Conservation (phyloP, 1,139 yeast genomes). For the Protomyces gravidus region DNA sequence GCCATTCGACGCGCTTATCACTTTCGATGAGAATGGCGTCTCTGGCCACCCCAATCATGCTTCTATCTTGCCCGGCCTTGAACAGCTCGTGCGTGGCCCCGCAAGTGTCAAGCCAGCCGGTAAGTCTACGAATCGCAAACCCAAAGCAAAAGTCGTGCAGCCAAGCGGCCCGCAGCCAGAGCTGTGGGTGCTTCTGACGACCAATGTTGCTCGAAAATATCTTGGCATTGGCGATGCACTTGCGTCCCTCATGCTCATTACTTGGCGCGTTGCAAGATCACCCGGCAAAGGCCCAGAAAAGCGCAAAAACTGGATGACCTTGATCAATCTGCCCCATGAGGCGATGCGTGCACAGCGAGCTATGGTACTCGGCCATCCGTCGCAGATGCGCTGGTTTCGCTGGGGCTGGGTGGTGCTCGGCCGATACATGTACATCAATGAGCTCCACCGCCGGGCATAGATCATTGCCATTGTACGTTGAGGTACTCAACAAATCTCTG, state of each 20-base stretch:
- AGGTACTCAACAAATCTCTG: slow-evolving; percentile 71
- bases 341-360: slow-evolving; percentile 62
- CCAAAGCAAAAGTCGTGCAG: neutral
- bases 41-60: slow-evolving; percentile 84
- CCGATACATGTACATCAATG: slow-evolving; percentile 67
- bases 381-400: slow-evolving; percentile 95
- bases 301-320: slow-evolving; percentile 29
- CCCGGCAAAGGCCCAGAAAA: slow-evolving; percentile 16
- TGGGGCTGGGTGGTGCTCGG: slow-evolving; percentile 80
- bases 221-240: slow-evolving; percentile 39
- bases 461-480: slow-evolving; percentile 40
- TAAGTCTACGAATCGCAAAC: neutral
- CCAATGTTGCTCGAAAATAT: slow-evolving; percentile 43
- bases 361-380: slow-evolving; percentile 75
- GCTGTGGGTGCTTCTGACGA: slow-evolving; percentile 41
- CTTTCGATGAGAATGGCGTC: slow-evolving; percentile 80
- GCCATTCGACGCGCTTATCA: slow-evolving; percentile 46
- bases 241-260: slow-evolving; percentile 33
- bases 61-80: slow-evolving; percentile 41
- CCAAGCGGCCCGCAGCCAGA: neutral
- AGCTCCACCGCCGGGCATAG: slow-evolving; percentile 42
- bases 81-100: slow-evolving; percentile 19
- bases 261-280: slow-evolving; percentile 10
- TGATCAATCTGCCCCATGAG: slow-evolving; percentile 56
- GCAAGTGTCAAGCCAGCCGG: slow-evolving; percentile 29